Base-by-base conservation (phyloP, 2,329 filamentous ascomycete genomes). In the Penicillium sp. region DNA sequence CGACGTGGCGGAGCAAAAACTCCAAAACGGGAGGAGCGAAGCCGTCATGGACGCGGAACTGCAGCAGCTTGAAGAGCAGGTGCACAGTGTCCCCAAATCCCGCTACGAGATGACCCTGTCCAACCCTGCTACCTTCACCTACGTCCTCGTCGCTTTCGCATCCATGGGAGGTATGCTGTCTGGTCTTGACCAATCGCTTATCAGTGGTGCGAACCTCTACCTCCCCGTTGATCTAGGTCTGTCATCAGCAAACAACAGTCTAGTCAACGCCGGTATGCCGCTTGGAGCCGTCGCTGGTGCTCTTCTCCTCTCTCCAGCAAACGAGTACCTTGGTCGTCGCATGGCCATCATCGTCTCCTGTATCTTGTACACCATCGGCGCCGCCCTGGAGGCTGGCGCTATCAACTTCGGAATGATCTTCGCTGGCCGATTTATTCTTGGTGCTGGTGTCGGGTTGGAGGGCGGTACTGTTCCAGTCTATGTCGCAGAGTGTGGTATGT, bases 391-490 rank as follows among this genome's bases (percentile, higher is more conserved):
- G 68, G 87, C 88, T 14, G 88, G 86, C 8, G 77, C 85, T 1
- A 81, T 88, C 33, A 84, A 84, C 73, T 90, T 84, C 67, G 85
- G 81, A 48, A 89, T 90, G 86, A 88, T 90, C 61, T 80, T 90
- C 28, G 76, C 84, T 2, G 83, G 83, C 4, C 84, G 88, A 62
- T 80, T 90, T 6, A 84, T 90, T 52, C 81, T 90, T 0, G 88
- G 88, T 53, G 70, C 87, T 7, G 88, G 87, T 62, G 85, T 90
- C 49, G 88, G 88, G 73, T 78, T 90, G 2, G 88, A 90, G 68
- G 87, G 87, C 48, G 88, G 88, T 68, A 90, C 87, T 0, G 87
- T 90, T 5, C 87, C 87, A 0, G 85, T 90, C 51, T 90, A 90
- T 60, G 87, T 90, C 30, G 87, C 88, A 1, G 88, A 90, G 71